Evolutionary conservation across 2,329 filamentous ascomycete species (phyloP), one percentile per base, ranked within the genome.

Genomic region (Neofusicoccum ribis): DNA sequence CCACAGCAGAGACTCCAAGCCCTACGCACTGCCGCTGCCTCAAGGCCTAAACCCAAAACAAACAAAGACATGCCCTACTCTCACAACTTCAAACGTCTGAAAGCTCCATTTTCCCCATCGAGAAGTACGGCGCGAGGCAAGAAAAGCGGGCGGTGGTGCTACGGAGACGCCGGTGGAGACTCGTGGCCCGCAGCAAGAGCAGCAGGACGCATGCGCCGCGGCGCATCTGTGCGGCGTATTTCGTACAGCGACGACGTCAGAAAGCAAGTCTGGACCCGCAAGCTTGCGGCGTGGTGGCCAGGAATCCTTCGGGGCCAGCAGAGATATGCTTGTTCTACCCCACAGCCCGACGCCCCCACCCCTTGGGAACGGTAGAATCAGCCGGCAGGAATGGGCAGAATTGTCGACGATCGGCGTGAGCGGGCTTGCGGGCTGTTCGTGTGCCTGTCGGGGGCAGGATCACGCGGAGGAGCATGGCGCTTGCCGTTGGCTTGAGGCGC

Each of bases 51-150:
- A 27, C 56, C 43, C 31, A 47, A 60, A 60, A n/a, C 27, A 47
- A 12, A 11, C 41, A n/a, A 27, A 31, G 27, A 41, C 56, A 47
- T 47, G 56, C 20, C n/a, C 41, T 23, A 12, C 5, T 6, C 31
- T 12, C 36, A 27, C 27, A 60, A 60, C 41, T 12, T 60, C 56
- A 34, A 60, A 60, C 56, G 56, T 60, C 56, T 60, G 56, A 60
- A 60, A 60, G 43, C 41, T 44, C 43, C 56, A 60, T 60, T 60
- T 37, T 20, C 56, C 56, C 11, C n/a, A 60, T 60, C 37, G 43
- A 60, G 56, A 36, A 60, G 37, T 37, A 39, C 27, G n/a, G 56
- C 56, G 56, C 56, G 56, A 60, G 56, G 56, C 23, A 3, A 17
- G n/a, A 37, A 15, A 37, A 39, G 37, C 9, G 14, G 37, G 11